Evolutionary conservation across 116 monocot species (phyloP).

Genomic region (Posidonia oceanica): DNA sequence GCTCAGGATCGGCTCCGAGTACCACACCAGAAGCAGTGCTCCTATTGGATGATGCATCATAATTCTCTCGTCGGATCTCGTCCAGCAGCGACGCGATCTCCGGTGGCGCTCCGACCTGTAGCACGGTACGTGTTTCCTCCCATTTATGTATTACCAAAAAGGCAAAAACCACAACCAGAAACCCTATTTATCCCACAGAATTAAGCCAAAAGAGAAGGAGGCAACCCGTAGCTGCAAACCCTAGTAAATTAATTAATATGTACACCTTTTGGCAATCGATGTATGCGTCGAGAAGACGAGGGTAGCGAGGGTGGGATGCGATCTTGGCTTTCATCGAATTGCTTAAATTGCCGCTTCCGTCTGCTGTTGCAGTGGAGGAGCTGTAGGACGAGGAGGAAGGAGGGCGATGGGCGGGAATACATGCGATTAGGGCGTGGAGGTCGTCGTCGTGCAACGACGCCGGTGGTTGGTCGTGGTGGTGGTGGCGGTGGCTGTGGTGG

Average conservation of each 20-base stretch:
- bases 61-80: slow-evolving; percentile 32
- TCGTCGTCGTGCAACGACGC: slow-evolving; percentile 10
- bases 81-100: slow-evolving; percentile 38
- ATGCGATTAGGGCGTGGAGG: slow-evolving; percentile 22
- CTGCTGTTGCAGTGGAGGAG: not conserved
- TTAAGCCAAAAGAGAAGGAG: not conserved
- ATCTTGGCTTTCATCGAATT: slow-evolving; percentile 38
- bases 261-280: slow-evolving; percentile 59
- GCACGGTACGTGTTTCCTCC: not conserved
- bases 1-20: slow-evolving; percentile 51
- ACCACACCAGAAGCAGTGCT: slow-evolving; percentile 1
- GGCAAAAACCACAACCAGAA: too few relatives aligned
- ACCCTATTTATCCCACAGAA: not conserved
- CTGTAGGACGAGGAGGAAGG: not conserved
- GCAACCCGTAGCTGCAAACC: too few relatives aligned
- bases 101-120: slow-evolving; percentile 50
- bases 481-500: not conserved
- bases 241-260: not conserved
- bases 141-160: too few relatives aligned
- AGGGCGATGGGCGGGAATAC: slow-evolving; percentile 6
- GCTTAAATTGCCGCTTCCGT: not conserved
- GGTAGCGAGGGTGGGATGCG: slow-evolving; percentile 53
- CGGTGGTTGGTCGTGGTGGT: not conserved
- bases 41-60: not conserved
- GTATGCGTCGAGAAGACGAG: slow-evolving; percentile 40